Evolutionary conservation across 148 eudicot genomes (phyloP), one percentile per base, ranked within the genome.

Genomic region (Camellia granthamiana): DNA sequence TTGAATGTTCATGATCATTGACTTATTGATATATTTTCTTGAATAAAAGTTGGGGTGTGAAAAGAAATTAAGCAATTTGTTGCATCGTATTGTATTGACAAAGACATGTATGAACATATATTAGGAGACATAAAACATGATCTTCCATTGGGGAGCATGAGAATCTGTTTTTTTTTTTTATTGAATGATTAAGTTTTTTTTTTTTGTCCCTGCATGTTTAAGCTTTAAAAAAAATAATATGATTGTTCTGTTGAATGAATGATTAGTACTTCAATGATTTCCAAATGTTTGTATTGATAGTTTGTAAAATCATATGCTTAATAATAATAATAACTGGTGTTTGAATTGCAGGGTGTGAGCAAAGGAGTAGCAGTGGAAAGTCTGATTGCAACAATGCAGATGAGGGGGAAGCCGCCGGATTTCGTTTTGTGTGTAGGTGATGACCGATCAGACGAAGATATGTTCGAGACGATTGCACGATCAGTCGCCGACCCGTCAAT

Each of bases 311-410:
- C 9, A 69, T 9, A 44, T 18, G 2, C 14, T 30, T 30, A 6
- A 69, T 43, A 3, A 16, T 2, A 61, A 62, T 44, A 51, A 52
- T 72, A 4, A 12, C n/a, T 8, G 47, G 0, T 80, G 52, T 30
- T 52, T 30, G 54, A 61, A 60, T 56, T 77, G 81, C 79, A 94
- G 98, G 98, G 93, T 30, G 97, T 94, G 61, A 94, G 90, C 91
- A 94, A 94, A 88, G 96, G 96, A 42, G 77, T 85, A 12, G 93
- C 84, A 16, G 93, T 89, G 72, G 89, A 89, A 59, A 85, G 41
- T 49, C 81, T 89, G 3, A 80, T 89, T 21, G 84, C 79, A 54
- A 78, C 85, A 10, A 89, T 87, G 85, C 66, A 61, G 43, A 76
- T 55, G 0, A 80, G 42, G 38, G 87, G 84, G 23, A 89, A 75